Evolutionary conservation across 306 rosid species (phyloP), one percentile per base, ranked within the genome.

Genomic region (Lathyrus aphaca): DNA sequence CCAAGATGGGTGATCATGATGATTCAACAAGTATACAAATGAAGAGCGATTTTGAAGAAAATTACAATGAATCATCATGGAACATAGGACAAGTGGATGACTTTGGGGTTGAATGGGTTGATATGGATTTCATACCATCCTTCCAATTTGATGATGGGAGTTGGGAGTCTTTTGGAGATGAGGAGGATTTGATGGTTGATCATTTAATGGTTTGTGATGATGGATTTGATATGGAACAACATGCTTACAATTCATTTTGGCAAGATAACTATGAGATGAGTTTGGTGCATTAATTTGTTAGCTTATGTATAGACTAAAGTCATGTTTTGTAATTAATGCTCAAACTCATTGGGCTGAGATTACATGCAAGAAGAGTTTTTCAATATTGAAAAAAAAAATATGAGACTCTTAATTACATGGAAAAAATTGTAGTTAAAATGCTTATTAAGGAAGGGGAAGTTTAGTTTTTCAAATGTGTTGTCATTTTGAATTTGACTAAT

Each of bases 101-200:
- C 32, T 71, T 43, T 43, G 75, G 72, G 13, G 64, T 69, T 72
- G 82, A 65, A 32, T 80, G 79, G 81, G 74, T 74, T 0, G 77
- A 74, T 37, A 71, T 80, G 85, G 82, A 80, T 67, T 25, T 54
- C 32, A 54, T 80, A 51, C 38, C 84, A 57, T 74, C 72, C 3
- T 69, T 71, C 3, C 73, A 68, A 11, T 57, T 43, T 39, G 75
- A 82, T 62, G 72, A 79, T 23, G 30, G 59, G 18, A 73, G 56
- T 12, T 80, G 80, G 84, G 62, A 77, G 1, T 23, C 69, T 70
- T 64, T 5, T 55, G 85, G 60, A 44, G 55, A 62, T 63, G 72
- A 78, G 65, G 64, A 25, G 59, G 57, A 59, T 35, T 76, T 44
- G 8, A 56, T 75, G 21, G 43, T 27, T 64, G 74, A 59, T 7